Conservation (phyloP, 2,329 filamentous ascomycete genomes). For the Ploettnerulaceae sp. region DNA sequence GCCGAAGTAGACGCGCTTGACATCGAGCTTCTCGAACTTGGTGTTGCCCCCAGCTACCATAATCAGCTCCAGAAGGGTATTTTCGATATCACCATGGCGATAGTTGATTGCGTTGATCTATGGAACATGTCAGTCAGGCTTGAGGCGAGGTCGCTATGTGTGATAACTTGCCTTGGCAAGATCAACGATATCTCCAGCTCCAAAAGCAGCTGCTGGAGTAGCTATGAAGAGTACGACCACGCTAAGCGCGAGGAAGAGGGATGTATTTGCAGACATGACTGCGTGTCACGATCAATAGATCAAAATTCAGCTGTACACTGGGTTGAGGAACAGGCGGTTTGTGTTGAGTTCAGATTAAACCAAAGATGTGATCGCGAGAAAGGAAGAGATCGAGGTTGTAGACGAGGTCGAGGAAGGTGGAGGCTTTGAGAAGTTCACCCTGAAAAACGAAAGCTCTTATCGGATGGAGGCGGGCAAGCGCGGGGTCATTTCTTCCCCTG, state of each 20-base stretch:
- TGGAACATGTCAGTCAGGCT: background rate
- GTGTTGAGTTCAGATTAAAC: background rate
- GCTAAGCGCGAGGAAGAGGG: slow-evolving; percentile 9
- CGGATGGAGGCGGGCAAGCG: background rate
- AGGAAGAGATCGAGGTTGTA: background rate
- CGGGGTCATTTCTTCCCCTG: slow-evolving; percentile 5
- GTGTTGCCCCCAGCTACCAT: slow-evolving; percentile 58
- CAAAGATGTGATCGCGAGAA: background rate
- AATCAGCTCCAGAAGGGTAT: slow-evolving; percentile 67
- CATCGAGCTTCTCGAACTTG: slow-evolving; percentile 80
- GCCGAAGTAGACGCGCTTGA: slow-evolving; percentile 87
- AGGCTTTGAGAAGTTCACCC: background rate
- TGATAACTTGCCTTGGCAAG: slow-evolving; percentile 6
- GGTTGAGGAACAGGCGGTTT: background rate
- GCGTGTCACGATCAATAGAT: slow-evolving; percentile 6
- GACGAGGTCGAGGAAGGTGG: background rate
- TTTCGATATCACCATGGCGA: slow-evolving; percentile 86
- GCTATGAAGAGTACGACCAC: slow-evolving; percentile 12
- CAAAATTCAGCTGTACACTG: no score
- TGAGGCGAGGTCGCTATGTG: background rate
- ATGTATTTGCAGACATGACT: slow-evolving; percentile 9
- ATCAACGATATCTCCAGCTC: slow-evolving; percentile 14
- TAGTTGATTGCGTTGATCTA: slow-evolving; percentile 31
- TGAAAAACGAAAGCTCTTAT: no score
- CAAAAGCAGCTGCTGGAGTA: slow-evolving; percentile 13